phyloP scores from a whole-genome alignment of 192 early-diverging fungal genomes.

The Allomyces macrogynus region DNA sequence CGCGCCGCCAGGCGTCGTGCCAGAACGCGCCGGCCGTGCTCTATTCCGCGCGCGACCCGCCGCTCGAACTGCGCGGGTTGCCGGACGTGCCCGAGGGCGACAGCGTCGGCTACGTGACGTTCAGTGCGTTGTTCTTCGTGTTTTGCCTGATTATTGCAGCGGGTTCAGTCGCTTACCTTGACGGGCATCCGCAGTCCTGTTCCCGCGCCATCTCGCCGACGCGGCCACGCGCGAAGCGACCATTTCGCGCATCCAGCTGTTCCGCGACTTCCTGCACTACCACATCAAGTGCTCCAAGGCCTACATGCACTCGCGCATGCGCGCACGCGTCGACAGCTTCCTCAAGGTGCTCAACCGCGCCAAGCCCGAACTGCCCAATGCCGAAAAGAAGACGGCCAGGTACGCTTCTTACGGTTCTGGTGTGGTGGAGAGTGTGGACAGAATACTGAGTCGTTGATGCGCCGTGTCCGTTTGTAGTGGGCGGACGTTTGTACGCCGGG shows the following conservation, averaged over 20 bases:
- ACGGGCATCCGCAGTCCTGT: constrained; percentile 44
- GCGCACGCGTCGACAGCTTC: constrained; percentile 82
- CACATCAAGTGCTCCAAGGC: constrained; percentile 99
- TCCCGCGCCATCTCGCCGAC: constrained; percentile 68
- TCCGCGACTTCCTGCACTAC: constrained; percentile 97
- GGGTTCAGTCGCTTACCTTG: neutral
- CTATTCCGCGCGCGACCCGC: constrained; percentile 78
- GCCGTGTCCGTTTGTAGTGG: too few relatives aligned
- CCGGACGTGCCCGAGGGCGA: constrained; percentile 52
- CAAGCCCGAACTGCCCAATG: constrained; percentile 65
- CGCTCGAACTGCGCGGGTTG: constrained; percentile 73
- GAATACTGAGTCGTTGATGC: too few relatives aligned
- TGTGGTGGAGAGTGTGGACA: too few relatives aligned
- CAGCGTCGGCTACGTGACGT: constrained; percentile 82
- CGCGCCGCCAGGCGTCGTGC: constrained; percentile 65
- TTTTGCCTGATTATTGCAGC: too few relatives aligned
- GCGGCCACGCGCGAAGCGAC: constrained; percentile 60
- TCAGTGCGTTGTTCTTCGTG: constrained; percentile 31
- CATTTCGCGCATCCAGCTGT: constrained; percentile 89
- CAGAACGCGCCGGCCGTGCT: constrained; percentile 95
- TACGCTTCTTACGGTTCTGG: constrained; percentile 4
- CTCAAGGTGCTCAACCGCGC: constrained; percentile 97
- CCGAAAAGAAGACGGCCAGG: constrained; percentile 57
- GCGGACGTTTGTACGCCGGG: too few relatives aligned
- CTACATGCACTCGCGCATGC: constrained; percentile 97